Conservation (phyloP, 495 filamentous ascomycete genomes). For the Entonaema liquescens region DNA sequence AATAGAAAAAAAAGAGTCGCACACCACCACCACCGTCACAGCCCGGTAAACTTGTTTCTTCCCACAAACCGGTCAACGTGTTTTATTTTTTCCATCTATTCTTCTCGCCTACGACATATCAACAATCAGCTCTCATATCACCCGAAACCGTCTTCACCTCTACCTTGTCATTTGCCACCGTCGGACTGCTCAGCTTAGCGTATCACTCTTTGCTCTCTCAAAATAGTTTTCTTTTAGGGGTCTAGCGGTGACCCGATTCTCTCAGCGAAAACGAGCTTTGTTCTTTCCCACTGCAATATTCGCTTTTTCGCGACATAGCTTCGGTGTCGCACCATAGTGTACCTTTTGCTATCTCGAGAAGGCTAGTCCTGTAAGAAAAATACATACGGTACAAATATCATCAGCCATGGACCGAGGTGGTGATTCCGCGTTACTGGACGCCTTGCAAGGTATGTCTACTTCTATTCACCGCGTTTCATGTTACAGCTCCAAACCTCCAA, state of each 20-base stretch:
- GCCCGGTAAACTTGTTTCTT: not conserved
- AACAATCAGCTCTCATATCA: not conserved
- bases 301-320: not conserved
- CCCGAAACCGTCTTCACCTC: not conserved
- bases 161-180: not conserved
- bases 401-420: slow-evolving; percentile 37
- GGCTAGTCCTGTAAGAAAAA: not conserved
- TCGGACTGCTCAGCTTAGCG: not conserved
- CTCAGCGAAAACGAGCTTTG: not conserved
- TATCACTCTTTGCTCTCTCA: not conserved
- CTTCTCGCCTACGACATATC: not conserved
- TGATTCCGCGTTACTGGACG: slow-evolving; percentile 38
- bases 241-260: not conserved
- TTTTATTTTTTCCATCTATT: not conserved
- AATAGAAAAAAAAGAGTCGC: slow-evolving; percentile 22
- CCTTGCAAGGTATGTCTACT: slow-evolving; percentile 37
- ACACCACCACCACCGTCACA: not conserved
- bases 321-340: not conserved
- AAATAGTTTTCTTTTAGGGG: not conserved
- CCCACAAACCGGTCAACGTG: not conserved
- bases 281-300: not conserved
- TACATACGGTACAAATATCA: not conserved
- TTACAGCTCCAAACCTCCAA: not conserved
- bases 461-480: not conserved
- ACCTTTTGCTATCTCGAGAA: not conserved